Evolutionary conservation across 2,329 filamentous ascomycete species (phyloP), one percentile per base, ranked within the genome.

Genomic region (Colletotrichum liriopes): DNA sequence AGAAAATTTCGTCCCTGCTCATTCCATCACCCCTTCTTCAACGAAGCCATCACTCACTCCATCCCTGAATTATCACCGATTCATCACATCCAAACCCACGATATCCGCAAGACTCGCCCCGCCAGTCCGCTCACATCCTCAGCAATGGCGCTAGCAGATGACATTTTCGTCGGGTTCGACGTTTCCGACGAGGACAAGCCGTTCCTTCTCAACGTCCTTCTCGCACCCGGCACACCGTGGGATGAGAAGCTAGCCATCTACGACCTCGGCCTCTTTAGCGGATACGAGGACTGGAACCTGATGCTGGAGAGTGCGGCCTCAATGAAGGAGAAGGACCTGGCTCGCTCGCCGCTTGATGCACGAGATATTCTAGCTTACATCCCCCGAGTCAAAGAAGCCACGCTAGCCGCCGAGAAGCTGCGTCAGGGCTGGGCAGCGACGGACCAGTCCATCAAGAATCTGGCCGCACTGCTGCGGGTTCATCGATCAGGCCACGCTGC

Each of bases 311-410:
- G 80, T 68, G 82, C 82, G 12, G 75, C 59, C 61, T 79, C 79
- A 9, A 76, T 81, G n/a, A 77, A 73, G 45, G 67, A 74, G 43
- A 43, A 62, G 32, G 71, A 71, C 41, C 62, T 49, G 32, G 51
- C 60, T 26, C 49, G 76, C 45, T 59, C 72, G 5, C 75, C 74
- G 37, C 75, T 82, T 12, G 77, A 83, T 26, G 80, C 78, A 5
- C 76, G 77, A 65, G 82, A 84, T 71, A 49, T 82, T 6, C 77
- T 82, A 32, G 75, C 78, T 23, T 81, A 79, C 67, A 67, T 83
- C 39, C 78, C 77, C 73, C 65, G 74, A 14, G 76, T 79, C 35
- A 62, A 78, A 32, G 63, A 74, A 6, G 73, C 73, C 20, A 37
- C 68, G 26, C 54, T 65, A 23, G 62, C 59, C 49, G 73, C 32